Percentiles rank a stretch among this genome's conserved stretches.
Evolutionary conservation across 352 stramenopile species (phyloP).

Genomic region (Pythium scleroteichum): DNA sequence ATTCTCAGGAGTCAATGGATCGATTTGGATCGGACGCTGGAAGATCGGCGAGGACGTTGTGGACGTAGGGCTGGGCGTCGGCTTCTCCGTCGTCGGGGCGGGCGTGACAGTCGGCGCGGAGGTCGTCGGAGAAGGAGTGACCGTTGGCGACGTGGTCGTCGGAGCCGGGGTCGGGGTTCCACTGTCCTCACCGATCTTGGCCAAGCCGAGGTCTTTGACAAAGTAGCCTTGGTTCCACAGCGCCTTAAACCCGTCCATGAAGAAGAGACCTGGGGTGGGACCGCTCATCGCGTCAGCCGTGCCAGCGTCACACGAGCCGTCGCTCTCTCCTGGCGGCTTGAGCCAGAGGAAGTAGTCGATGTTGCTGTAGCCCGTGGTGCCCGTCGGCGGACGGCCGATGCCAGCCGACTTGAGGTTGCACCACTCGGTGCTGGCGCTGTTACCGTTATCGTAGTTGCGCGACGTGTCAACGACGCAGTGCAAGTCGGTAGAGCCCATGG

Average conservation of each 20-base stretch:
- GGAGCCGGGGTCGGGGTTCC: neutral
- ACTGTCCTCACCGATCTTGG: constrained; percentile 6
- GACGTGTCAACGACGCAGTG: constrained; percentile 69
- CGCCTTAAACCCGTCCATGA: constrained; percentile 44
- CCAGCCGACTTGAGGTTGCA: constrained; percentile 64
- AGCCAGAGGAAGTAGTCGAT: constrained; percentile 75
- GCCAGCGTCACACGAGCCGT: constrained; percentile 52
- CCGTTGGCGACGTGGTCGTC: neutral
- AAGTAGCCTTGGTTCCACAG: constrained; percentile 82
- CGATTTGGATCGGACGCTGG: constrained; percentile 4
- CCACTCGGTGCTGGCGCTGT: constrained; percentile 40
- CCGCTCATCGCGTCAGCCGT: constrained; percentile 37
- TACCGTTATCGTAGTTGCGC: constrained; percentile 46
- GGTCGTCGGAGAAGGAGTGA: neutral
- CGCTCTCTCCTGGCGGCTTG: constrained; percentile 66
- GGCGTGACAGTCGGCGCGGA: constrained; percentile 2
- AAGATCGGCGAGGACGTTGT: constrained; percentile 11
- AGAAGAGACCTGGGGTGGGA: constrained; percentile 52
- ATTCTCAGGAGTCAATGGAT: neutral
- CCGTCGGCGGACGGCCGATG: constrained; percentile 58
- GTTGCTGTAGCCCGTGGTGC: constrained; percentile 43
- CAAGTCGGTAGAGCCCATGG: constrained; percentile 27
- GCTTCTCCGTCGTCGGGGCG: constrained; percentile 2
- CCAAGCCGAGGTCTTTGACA: constrained; percentile 29
- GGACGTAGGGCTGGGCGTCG: constrained; percentile 3